These are phyloP conservation scores for Lentinula sp. DNA, from an alignment of 768 basidiomycete genomes.

Conservation along the genomic window DNA sequence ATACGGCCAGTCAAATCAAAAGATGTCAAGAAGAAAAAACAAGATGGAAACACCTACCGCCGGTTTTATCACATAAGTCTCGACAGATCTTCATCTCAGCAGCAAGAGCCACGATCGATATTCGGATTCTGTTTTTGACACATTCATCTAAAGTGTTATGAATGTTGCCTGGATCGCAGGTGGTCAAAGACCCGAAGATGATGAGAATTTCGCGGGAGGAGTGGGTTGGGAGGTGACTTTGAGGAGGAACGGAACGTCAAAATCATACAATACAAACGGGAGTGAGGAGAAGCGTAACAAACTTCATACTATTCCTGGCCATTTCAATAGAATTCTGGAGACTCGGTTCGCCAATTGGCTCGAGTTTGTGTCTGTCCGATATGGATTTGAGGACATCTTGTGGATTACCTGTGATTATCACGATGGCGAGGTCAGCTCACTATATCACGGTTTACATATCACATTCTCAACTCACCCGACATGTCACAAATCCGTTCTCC, in stretches of 20 bases:
- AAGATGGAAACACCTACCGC: slow-evolving; percentile 48
- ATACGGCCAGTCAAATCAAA: not conserved
- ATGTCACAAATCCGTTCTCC: slow-evolving; percentile 90
- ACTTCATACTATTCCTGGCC: slow-evolving; percentile 93
- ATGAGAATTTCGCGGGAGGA: slow-evolving; percentile 94
- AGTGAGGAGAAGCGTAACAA: slow-evolving; percentile 7
- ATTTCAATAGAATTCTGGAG: slow-evolving; percentile 97
- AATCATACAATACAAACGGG: not conserved
- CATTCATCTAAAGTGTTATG: slow-evolving; percentile 90
- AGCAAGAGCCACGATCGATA: slow-evolving; percentile 89
- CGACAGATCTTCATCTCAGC: slow-evolving; percentile 99
- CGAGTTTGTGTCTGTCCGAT: slow-evolving; percentile 80
- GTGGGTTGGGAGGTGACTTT: slow-evolving; percentile 93
- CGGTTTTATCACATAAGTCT: slow-evolving; percentile 85
- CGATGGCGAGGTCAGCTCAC: not conserved
- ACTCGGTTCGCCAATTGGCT: slow-evolving; percentile 90
- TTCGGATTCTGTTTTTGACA: slow-evolving; percentile 76
- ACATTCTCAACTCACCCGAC: slow-evolving; percentile 59
- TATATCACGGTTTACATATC: not conserved
- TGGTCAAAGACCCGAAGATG: slow-evolving; percentile 93
- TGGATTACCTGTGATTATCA: slow-evolving; percentile 66
- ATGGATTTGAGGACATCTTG: slow-evolving; percentile 91
- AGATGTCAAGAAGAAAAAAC: not conserved
- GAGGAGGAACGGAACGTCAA: slow-evolving; percentile 5
- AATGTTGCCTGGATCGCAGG: slow-evolving; percentile 95